Evolutionary conservation across 495 filamentous ascomycete genomes (phyloP).

Genomic region (Parmelia sp.): DNA sequence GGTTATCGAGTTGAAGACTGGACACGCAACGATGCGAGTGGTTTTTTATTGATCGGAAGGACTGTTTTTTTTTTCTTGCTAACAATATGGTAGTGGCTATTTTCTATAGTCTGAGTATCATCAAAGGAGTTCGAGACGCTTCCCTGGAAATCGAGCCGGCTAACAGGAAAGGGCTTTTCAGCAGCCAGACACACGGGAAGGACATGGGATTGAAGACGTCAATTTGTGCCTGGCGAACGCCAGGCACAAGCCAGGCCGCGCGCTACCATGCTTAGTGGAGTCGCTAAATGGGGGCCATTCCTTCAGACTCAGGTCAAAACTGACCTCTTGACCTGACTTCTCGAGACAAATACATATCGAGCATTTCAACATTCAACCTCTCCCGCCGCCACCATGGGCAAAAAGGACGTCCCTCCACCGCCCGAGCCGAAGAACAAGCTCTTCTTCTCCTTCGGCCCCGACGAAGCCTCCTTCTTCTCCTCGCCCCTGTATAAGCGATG

Average conservation of each 20-base stretch:
- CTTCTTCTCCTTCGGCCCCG: neutral
- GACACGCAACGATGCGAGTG: no score
- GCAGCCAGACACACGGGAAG: neutral
- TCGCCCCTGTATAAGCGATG: neutral
- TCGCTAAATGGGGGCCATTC: neutral
- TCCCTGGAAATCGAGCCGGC: no score
- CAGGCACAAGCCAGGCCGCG: no score
- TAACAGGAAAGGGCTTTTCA: no score
- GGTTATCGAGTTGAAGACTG: no score
- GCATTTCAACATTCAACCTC: neutral
- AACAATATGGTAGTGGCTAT: no score
- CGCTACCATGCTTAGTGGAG: neutral
- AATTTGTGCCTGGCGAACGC: no score
- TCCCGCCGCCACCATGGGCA: neutral
- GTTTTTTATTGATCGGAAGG: no score
- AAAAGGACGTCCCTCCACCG: neutral
- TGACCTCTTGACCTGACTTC: neutral
- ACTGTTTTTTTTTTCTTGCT: no score
- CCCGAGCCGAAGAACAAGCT: conserved; percentile 7
- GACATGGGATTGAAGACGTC: neutral
- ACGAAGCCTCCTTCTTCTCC: neutral
- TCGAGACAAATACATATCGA: neutral
- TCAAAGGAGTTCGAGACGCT: no score
- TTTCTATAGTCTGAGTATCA: no score
- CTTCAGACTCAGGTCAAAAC: neutral